A percentile compares a stretch with the other conserved stretches of the same genome.
Conservation (phyloP, 2,329 filamentous ascomycete genomes). For the Phialocephala subalpina region DNA sequence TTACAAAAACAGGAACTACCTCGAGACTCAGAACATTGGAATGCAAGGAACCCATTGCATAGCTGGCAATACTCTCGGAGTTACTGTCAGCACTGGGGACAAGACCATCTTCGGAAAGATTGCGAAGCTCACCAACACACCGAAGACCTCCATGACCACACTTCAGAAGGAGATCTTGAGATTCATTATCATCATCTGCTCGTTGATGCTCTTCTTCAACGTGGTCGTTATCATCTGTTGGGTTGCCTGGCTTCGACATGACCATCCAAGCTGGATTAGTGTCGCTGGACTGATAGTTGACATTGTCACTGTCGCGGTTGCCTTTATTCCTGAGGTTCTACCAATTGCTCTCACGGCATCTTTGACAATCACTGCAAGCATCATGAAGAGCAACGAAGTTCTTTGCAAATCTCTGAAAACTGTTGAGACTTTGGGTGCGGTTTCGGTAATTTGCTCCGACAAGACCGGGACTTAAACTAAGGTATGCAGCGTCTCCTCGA, state of each 20-base stretch:
- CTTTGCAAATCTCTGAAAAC: slow-evolving; percentile 84
- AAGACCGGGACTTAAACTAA: slow-evolving; percentile 76
- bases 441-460: slow-evolving; percentile 78
- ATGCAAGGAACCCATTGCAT: slow-evolving; percentile 82
- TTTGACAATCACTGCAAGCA: slow-evolving; percentile 79
- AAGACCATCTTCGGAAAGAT: slow-evolving; percentile 79
- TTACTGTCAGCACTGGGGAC: slow-evolving; percentile 78
- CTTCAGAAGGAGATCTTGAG: slow-evolving; percentile 77
- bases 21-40: slow-evolving; percentile 79
- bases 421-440: slow-evolving; percentile 77
- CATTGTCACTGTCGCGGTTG: slow-evolving; percentile 76
- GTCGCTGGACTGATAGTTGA: slow-evolving; percentile 76
- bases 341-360: slow-evolving; percentile 75
- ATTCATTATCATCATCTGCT: slow-evolving; percentile 75
- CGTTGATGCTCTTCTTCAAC: slow-evolving; percentile 72
- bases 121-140: slow-evolving; percentile 74
- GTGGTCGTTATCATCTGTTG: slow-evolving; percentile 71
- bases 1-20: slow-evolving; percentile 75
- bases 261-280: slow-evolving; percentile 75
- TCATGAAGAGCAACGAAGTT: slow-evolving; percentile 80
- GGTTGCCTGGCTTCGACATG: slow-evolving; percentile 71
- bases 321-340: slow-evolving; percentile 79
- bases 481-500: slow-evolving; percentile 19
- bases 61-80: slow-evolving; percentile 69
- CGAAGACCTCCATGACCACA: slow-evolving; percentile 71